Base-by-base conservation (phyloP, 345 rosid genomes). In the Carallia brachiata region DNA sequence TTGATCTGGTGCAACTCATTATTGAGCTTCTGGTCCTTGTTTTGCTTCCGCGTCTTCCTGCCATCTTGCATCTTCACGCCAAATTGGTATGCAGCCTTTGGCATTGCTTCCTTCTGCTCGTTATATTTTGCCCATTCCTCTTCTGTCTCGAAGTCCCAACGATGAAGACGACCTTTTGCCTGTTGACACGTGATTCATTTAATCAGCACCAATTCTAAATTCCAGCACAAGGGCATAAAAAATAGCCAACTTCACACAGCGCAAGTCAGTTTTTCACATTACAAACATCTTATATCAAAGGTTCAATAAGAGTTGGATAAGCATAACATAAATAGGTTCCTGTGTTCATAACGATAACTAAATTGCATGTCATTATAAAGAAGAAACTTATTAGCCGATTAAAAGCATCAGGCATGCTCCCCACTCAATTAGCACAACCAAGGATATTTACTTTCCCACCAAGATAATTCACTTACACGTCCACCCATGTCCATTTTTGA, bases 1-100 rank as follows among this genome's bases (percentile, higher is more conserved):
- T 91, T 91, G 58, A 94, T 94, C 89, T 91, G 69, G 84, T 91
- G 91, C 62, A 94, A 84, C 66, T 94, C 98, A 53, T 91, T 94
- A 73, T 76, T 91, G 39, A 94, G 88, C 73, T 94, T 94, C 88
- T 94, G 97, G 78, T 94, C 98, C 84, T 85, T 87, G 84, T 94
- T 91, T 73, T 94, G 97, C 79, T 94, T 94, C 68, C 95, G 61
- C 4, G 98, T 94, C 82, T 94, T 94, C 77, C 98, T 73, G 47
- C 98, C 98, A 61, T 91, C 97, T 82, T 91, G 98, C 98, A 94
- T 95, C 85, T 95, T 95, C 74, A 95, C 96, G 17, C 99, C 99
- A 52, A 95, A 95, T 78, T 95, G 99, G 80, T 88, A 95, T 7
- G 99, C 99, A 8, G 97, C 97, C 83, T 95, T 95, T 13, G 99